Percentiles rank a stretch among this genome's conserved stretches.
Evolutionary conservation across 352 stramenopile species (phyloP).

Genomic region (Globisporangium echinulatum): DNA sequence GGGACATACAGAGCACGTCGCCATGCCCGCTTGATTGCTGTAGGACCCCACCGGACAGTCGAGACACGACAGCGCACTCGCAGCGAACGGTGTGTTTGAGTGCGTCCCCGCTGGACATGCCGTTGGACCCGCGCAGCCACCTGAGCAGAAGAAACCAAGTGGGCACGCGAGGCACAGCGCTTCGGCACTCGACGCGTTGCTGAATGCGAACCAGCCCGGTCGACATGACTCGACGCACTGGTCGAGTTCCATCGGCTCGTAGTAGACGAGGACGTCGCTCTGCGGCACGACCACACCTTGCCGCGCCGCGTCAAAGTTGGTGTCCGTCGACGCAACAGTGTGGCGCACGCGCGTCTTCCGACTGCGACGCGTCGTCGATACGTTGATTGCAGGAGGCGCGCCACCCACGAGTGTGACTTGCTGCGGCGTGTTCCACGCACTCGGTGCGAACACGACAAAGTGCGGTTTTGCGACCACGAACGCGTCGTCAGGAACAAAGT

Average conservation of each 20-base stretch:
- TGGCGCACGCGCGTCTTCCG: slow-evolving; percentile 21
- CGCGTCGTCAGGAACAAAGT: slow-evolving; percentile 17
- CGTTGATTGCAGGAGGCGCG: not conserved
- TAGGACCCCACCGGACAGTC: slow-evolving; percentile 41
- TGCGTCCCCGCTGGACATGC: slow-evolving; percentile 37
- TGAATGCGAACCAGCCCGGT: slow-evolving; percentile 39
- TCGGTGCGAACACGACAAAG: slow-evolving; percentile 35
- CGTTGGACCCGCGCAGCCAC: slow-evolving; percentile 27
- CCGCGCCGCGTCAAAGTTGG: slow-evolving; percentile 27
- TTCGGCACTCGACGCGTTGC: slow-evolving; percentile 25
- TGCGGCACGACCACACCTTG: slow-evolving; percentile 28
- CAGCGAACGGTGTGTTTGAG: slow-evolving; percentile 27
- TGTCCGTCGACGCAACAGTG: slow-evolving; percentile 27
- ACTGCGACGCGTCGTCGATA: not conserved
- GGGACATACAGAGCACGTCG: slow-evolving; percentile 32
- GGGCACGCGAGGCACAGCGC: slow-evolving; percentile 39
- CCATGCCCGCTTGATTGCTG: slow-evolving; percentile 22
- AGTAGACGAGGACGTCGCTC: slow-evolving; percentile 43
- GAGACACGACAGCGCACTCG: slow-evolving; percentile 19
- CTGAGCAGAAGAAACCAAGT: slow-evolving; percentile 40
- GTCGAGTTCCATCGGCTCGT: slow-evolving; percentile 36
- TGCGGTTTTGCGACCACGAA: slow-evolving; percentile 4
- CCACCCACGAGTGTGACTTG: slow-evolving; percentile 20
- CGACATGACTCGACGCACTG: slow-evolving; percentile 43
- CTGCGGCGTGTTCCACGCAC: slow-evolving; percentile 29